Evolutionary conservation across 331 rosid species (phyloP).

Genomic region (Quercus lobata): DNA sequence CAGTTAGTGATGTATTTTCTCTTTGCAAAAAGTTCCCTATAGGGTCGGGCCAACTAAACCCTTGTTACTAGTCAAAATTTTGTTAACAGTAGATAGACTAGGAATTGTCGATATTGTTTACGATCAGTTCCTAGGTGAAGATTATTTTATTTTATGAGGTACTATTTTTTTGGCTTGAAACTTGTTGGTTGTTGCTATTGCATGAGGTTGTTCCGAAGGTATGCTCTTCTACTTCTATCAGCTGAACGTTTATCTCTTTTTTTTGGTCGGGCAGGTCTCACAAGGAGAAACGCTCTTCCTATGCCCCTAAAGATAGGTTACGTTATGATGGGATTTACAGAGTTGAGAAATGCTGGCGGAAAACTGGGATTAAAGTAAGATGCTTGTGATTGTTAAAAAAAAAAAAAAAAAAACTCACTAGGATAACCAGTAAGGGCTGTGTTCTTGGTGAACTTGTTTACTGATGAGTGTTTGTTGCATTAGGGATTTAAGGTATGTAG

Average conservation of each 20-base stretch:
- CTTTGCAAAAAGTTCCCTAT: not conserved
- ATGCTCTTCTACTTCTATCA: not conserved
- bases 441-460: slow-evolving; percentile 1
- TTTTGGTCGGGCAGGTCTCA: slow-evolving; percentile 40
- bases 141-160: not conserved
- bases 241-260: not conserved
- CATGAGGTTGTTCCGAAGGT: not conserved
- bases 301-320: slow-evolving; percentile 65
- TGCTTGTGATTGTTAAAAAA: not conserved
- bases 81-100: not conserved
- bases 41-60: not conserved
- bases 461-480: slow-evolving; percentile 8
- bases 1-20: not conserved
- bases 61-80: not conserved
- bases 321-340: slow-evolving; percentile 82
- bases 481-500: slow-evolving; percentile 71
- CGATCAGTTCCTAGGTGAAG: not conserved
- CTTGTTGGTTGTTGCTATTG: too few species aligned
- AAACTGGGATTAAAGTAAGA: slow-evolving; percentile 58
- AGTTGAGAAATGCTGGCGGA: slow-evolving; percentile 86
- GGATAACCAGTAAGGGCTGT: not conserved
- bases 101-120: not conserved
- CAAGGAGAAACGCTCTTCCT: slow-evolving; percentile 76
- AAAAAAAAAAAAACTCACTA: not conserved
- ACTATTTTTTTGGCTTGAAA: not conserved